Base-by-base conservation (phyloP, 768 basidiomycete genomes). In the Boletus fagicola region DNA sequence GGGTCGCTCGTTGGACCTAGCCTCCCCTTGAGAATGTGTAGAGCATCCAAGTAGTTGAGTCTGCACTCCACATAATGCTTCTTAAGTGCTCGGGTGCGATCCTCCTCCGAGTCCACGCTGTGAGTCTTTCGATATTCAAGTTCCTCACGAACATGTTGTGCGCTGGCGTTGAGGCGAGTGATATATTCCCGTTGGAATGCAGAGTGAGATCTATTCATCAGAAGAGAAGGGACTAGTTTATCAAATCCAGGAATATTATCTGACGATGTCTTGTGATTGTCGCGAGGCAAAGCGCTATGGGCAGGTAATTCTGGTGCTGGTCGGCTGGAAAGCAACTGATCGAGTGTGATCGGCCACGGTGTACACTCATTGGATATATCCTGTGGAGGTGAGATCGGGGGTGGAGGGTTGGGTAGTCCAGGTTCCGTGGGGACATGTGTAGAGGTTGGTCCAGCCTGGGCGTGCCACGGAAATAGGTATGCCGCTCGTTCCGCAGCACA, bases 1-100 rank as follows among this genome's bases (percentile, higher is more conserved):
- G 38, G 20, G 2, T 31, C 20, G 9, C 15, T 36, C 15, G 45
- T 12, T 13, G 67, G 63, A 64, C 6, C 61, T 59, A 62, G 56
- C 13, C 10, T 24, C 5, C 51, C 4, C 36, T 15, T 22, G 24
- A 67, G 33, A 12, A 30, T 9, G 2, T 24, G 13, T n/a, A 67
- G n/a, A n/a, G 20, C 18, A 8, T 38, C 6, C 16, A 20, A 9
- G 44, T 59, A 67, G 6, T 9, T n/a, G 3, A 0, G 1, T 40
- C 52, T 56, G 31, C 53, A 59, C 13, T 53, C 24, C 2, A 2
- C 16, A 45, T 54, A 49, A 31, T 65, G 42, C 1, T 18, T 13
- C 7, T 36, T 5, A 10, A 65, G 48, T 35, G 12, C 6, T 13
- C 43, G 43, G 4, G 22, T 15, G 11, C 9, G 18, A 24, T 30